Percentiles rank a stretch among this genome's conserved stretches.
These are phyloP conservation scores for Phytophthora sansomeana DNA, from an alignment of 352 stramenopile genomes.

Conservation along the genomic window DNA sequence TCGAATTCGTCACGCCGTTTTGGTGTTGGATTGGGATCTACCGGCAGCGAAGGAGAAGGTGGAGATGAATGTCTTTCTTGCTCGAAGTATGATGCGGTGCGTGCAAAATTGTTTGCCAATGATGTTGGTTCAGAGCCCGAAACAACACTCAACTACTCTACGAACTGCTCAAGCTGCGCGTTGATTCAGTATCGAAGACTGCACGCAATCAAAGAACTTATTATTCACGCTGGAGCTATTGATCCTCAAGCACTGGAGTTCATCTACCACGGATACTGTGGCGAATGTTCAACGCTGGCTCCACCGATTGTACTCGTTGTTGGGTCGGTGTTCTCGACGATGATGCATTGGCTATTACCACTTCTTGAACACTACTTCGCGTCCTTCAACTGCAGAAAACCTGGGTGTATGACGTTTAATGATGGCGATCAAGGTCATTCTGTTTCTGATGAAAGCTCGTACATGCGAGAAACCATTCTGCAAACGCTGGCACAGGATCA, in stretches of 20 bases:
- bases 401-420: background rate
- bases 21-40: background rate
- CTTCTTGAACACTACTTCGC: slow-evolving; percentile 38
- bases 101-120: background rate
- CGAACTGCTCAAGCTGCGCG: slow-evolving; percentile 17
- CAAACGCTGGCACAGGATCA: slow-evolving; percentile 20
- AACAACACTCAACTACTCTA: background rate
- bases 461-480: slow-evolving; percentile 18
- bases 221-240: slow-evolving; percentile 6
- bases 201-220: slow-evolving; percentile 19
- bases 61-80: slow-evolving; percentile 14
- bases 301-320: slow-evolving; percentile 37
- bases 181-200: slow-evolving; percentile 23
- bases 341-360: slow-evolving; percentile 8
- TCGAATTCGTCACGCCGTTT: slow-evolving; percentile 18
- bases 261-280: slow-evolving; percentile 44
- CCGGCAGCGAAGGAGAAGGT: background rate
- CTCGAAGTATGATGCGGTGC: slow-evolving; percentile 2
- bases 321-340: slow-evolving; percentile 1
- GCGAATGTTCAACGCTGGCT: slow-evolving; percentile 14
- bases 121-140: background rate
- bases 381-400: slow-evolving; percentile 31
- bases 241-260: slow-evolving; percentile 17
- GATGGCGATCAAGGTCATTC: background rate
- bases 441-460: background rate